Percentiles rank a stretch among this genome's conserved stretches.
These are phyloP conservation scores for Priceomyces haplophilus DNA, from an alignment of 805 yeast genomes.

Conservation along the genomic window DNA sequence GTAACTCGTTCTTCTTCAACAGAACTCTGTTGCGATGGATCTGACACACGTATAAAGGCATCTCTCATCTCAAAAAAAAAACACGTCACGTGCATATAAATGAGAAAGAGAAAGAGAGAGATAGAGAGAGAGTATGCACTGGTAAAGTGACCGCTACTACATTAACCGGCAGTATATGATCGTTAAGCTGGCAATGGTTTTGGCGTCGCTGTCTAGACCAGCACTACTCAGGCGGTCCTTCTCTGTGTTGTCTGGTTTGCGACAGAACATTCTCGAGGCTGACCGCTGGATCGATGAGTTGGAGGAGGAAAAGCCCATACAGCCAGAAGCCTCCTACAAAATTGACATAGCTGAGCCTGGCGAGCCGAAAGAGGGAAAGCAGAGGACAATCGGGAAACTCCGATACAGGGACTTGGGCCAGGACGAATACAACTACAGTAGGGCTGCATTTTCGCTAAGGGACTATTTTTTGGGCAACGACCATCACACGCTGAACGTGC, in stretches of 20 bases:
- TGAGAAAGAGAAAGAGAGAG: too few species aligned
- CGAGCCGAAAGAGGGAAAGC: not conserved
- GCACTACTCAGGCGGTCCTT: not conserved
- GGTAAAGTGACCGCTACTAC: too few species aligned
- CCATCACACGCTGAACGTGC: conserved; percentile 38
- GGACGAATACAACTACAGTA: conserved; percentile 16
- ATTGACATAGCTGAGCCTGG: not conserved
- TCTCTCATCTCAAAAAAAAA: too few species aligned
- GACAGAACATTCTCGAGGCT: not conserved
- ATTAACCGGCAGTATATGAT: too few species aligned
- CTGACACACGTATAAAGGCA: too few species aligned
- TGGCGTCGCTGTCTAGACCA: too few species aligned
- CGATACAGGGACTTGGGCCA: conserved; percentile 18
- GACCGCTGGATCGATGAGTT: conserved; percentile 5
- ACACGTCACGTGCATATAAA: not conserved
- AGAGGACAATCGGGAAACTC: conserved; percentile 3
- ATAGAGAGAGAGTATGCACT: too few species aligned
- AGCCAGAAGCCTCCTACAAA: conserved; percentile 1
- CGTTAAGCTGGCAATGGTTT: too few species aligned
- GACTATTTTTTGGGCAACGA: conserved; percentile 41
- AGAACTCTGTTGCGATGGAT: too few species aligned
- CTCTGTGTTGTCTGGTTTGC: not conserved
- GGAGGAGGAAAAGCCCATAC: not conserved
- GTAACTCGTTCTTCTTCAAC: too few species aligned
- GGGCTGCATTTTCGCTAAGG: conserved; percentile 21